Percentiles rank a stretch among this genome's conserved stretches.
Evolutionary conservation across 352 stramenopile genomes (phyloP).

Genomic region (Phytophthora melonis): DNA sequence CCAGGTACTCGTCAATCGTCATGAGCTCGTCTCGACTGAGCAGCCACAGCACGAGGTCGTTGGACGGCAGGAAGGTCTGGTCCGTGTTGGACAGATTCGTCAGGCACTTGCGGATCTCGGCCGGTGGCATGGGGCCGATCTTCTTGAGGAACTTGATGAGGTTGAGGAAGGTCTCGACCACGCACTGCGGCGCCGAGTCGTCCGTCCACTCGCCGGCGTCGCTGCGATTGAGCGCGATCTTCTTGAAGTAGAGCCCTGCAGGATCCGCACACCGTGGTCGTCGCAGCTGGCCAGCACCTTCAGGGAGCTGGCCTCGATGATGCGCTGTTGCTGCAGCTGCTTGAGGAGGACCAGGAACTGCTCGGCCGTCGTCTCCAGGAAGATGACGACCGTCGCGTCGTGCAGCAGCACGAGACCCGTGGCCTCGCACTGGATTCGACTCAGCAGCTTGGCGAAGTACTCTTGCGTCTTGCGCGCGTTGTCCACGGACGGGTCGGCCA

Average conservation of each 20-base stretch:
- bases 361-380: conserved; percentile 68
- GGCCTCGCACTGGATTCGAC: conserved; percentile 63
- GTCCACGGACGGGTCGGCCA: conserved; percentile 50
- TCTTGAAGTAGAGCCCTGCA: conserved; percentile 79
- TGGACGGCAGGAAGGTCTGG: conserved; percentile 66
- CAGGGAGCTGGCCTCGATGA: conserved; percentile 54
- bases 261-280: conserved; percentile 53
- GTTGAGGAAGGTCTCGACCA: conserved; percentile 61
- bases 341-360: conserved; percentile 60
- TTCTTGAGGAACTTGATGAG: conserved; percentile 72
- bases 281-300: conserved; percentile 73
- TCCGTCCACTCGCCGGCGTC: conserved; percentile 54
- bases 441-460: conserved; percentile 67
- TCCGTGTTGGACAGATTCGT: conserved; percentile 70
- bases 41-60: conserved; percentile 66
- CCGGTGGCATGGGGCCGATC: conserved; percentile 56
- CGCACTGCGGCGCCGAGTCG: conserved; percentile 51
- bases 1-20: conserved; percentile 64
- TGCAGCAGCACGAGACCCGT: conserved; percentile 68
- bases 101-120: conserved; percentile 66
- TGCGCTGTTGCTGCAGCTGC: conserved; percentile 46
- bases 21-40: conserved; percentile 70
- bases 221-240: conserved; percentile 49
- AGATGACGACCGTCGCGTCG: conserved; percentile 59
- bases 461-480: conserved; percentile 70